phyloP scores from a whole-genome alignment of 2,329 filamentous ascomycete genomes.

The Pseudocercospora macadamiae region DNA sequence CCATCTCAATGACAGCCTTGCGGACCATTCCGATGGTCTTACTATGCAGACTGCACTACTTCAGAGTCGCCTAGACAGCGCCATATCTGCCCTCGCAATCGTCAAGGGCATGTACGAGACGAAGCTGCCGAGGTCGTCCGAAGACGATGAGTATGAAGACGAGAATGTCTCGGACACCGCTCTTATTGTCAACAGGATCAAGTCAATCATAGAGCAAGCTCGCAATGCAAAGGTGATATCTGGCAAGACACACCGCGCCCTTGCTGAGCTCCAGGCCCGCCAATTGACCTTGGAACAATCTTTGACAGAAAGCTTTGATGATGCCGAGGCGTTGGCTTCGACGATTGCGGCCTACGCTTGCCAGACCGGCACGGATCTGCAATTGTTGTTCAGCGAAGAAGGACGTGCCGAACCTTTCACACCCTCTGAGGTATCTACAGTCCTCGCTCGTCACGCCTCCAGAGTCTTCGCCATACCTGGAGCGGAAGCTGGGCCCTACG shows the following conservation, averaged over 20 bases:
- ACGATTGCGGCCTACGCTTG: slow-evolving; percentile 69
- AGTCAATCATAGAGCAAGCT: slow-evolving; percentile 72
- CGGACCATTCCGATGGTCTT: slow-evolving; percentile 76
- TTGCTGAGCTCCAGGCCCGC: slow-evolving; percentile 76
- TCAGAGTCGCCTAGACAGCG: slow-evolving; percentile 80
- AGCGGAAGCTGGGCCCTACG: slow-evolving; percentile 69
- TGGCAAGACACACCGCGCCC: slow-evolving; percentile 73
- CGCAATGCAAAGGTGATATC: slow-evolving; percentile 82
- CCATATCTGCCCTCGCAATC: slow-evolving; percentile 68
- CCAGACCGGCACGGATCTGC: slow-evolving; percentile 67
- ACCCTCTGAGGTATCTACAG: slow-evolving; percentile 66
- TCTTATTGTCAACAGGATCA: slow-evolving; percentile 70
- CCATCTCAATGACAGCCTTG: slow-evolving; percentile 70
- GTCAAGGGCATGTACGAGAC: slow-evolving; percentile 68
- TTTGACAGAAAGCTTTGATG: slow-evolving; percentile 69
- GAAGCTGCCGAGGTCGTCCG: slow-evolving; percentile 55
- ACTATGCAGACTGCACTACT: slow-evolving; percentile 76
- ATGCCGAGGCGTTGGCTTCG: slow-evolving; percentile 65
- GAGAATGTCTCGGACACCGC: slow-evolving; percentile 56
- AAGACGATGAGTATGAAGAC: slow-evolving; percentile 59
- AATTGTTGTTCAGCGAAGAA: slow-evolving; percentile 70
- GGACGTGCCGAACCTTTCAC: slow-evolving; percentile 69
- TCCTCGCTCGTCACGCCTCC: slow-evolving; percentile 62
- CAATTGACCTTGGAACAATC: slow-evolving; percentile 74
- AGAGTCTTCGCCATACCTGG: slow-evolving; percentile 54